Evolutionary conservation across 1,284 basidiomycete species (phyloP).

Genomic region (Golubevia pallescens): DNA sequence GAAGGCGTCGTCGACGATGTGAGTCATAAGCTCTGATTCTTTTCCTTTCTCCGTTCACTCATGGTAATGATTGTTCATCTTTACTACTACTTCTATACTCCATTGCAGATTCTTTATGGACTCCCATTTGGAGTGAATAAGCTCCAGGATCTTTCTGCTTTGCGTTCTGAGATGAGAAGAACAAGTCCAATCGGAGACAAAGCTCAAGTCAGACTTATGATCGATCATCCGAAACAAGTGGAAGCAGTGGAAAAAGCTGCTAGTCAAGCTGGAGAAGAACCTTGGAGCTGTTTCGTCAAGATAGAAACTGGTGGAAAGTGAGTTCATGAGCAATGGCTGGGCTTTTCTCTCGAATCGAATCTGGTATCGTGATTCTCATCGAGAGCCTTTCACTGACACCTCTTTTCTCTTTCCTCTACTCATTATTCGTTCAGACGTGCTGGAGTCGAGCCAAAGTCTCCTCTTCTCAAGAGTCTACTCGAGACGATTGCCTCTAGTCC

Average conservation of each 20-base stretch:
- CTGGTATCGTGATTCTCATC: too few species aligned
- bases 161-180: slow-evolving; percentile 67
- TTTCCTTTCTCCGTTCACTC: slow-evolving; percentile 5
- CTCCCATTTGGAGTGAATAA: slow-evolving; percentile 76
- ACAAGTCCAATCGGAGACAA: slow-evolving; percentile 57
- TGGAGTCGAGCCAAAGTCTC: slow-evolving; percentile 72
- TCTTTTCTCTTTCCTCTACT: slow-evolving; percentile 7
- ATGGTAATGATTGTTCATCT: slow-evolving; percentile 1
- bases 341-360: neutral
- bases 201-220: slow-evolving; percentile 72
- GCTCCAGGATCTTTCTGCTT: slow-evolving; percentile 73
- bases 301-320: slow-evolving; percentile 79
- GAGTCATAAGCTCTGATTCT: slow-evolving; percentile 47
- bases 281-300: slow-evolving; percentile 81
- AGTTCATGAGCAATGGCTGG: too few species aligned
- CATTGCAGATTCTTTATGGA: slow-evolving; percentile 77
- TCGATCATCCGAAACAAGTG: slow-evolving; percentile 79
- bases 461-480: slow-evolving; percentile 71
- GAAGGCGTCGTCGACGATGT: slow-evolving; percentile 79
- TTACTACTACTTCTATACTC: neutral
- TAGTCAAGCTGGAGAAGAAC: slow-evolving; percentile 65
- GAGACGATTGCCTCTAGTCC: slow-evolving; percentile 69
- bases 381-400: neutral
- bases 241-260: slow-evolving; percentile 70
- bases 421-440: slow-evolving; percentile 72